These are phyloP conservation scores for Chaetoceros muelleri DNA, from an alignment of 108 stramenopile species.

Conservation along the genomic window DNA sequence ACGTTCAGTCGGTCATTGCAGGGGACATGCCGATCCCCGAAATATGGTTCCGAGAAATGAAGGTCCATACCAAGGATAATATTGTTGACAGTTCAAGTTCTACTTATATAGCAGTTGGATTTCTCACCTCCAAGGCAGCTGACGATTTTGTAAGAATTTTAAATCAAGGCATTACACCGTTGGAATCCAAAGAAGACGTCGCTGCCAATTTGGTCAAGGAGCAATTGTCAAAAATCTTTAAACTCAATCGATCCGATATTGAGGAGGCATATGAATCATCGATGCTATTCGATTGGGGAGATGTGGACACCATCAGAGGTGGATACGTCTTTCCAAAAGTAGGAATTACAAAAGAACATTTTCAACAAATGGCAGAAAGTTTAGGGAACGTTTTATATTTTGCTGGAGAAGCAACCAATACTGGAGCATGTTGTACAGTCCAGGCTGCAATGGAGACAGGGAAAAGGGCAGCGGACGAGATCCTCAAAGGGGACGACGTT, in stretches of 20 bases:
- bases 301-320: constrained; percentile 7
- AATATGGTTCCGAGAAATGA: constrained; percentile 27
- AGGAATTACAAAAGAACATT: constrained; percentile 11
- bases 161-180: neutral
- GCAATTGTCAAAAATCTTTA: constrained; percentile 16
- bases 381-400: constrained; percentile 16
- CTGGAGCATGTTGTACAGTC: constrained; percentile 26
- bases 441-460: constrained; percentile 46
- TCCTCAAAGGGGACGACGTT: no score
- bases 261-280: neutral
- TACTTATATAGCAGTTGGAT: constrained; percentile 9
- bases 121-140: constrained; percentile 19
- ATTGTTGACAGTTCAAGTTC: no score
- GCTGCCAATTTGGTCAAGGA: constrained; percentile 9
- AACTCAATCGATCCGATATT: neutral
- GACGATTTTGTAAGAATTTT: constrained; percentile 9
- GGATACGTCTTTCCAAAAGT: constrained; percentile 29
- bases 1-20: constrained; percentile 17
- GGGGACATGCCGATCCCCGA: constrained; percentile 20
- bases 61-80: neutral
- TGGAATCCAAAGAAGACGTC: neutral
- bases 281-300: constrained; percentile 16
- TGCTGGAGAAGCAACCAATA: constrained; percentile 40
- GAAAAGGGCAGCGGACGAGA: constrained; percentile 18
- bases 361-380: constrained; percentile 17